Percentiles rank a stretch among this genome's conserved stretches.
phyloP scores from a whole-genome alignment of 1,284 basidiomycete genomes.

The Apiotrichum laibachii region DNA sequence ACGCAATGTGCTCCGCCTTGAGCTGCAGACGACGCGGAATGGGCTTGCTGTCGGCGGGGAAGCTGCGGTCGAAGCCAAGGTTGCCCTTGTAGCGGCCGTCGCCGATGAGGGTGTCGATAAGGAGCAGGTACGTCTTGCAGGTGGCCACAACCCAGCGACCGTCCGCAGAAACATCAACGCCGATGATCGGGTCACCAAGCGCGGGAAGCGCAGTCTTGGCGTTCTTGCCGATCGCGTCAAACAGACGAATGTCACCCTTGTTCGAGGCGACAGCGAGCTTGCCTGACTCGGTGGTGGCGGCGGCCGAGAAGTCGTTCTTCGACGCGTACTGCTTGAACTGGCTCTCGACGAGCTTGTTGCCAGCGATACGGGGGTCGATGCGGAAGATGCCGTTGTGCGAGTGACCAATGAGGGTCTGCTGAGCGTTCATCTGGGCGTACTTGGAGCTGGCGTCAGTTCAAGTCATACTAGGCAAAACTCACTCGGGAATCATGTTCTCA shows the following conservation, averaged over 20 bases:
- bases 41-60: conserved; percentile 92
- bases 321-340: conserved; percentile 95
- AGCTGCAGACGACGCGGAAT: conserved; percentile 85
- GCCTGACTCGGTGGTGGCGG: conserved; percentile 82
- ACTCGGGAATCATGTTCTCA: conserved; percentile 82
- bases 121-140: conserved; percentile 87
- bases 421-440: conserved; percentile 87
- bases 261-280: conserved; percentile 90
- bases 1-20: conserved; percentile 87
- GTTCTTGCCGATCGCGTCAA: conserved; percentile 95
- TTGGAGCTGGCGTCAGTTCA: conserved; percentile 59
- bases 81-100: conserved; percentile 83
- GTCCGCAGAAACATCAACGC: conserved; percentile 89
- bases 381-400: conserved; percentile 93
- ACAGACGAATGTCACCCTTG: conserved; percentile 95
- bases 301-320: conserved; percentile 94
- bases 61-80: conserved; percentile 89
- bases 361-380: conserved; percentile 88
- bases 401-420: conserved; percentile 86
- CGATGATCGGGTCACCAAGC: conserved; percentile 90
- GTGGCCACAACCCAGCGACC: conserved; percentile 96
- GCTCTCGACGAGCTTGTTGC: conserved; percentile 88
- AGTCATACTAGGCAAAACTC: conserved; percentile 14
- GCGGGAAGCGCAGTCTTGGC: conserved; percentile 98
- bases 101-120: conserved; percentile 94